Evolutionary conservation across 176 grass and related monocot species (phyloP).

Genomic region (Neostapfia colusana): DNA sequence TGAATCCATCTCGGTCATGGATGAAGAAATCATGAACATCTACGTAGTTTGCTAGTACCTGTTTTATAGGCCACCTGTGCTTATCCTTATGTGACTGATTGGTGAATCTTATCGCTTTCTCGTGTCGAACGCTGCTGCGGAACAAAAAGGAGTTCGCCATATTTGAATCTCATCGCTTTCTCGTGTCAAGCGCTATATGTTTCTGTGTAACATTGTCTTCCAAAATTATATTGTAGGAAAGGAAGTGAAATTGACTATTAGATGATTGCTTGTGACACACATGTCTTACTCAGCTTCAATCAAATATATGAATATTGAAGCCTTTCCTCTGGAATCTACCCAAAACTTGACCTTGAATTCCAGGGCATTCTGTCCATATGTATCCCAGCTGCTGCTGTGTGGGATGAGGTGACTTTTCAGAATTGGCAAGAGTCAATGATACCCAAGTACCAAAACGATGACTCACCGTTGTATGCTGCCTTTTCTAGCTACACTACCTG

Average conservation of each 20-base stretch:
- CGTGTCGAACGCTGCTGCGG: slow-evolving; percentile 5
- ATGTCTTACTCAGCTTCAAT: neutral
- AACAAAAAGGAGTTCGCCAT: slow-evolving; percentile 44
- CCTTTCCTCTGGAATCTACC: neutral
- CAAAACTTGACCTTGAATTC: slow-evolving; percentile 20
- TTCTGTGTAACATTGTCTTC: neutral
- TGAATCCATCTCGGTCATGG: slow-evolving; percentile 1
- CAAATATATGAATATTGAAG: too few relatives aligned
- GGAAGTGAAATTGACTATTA: neutral
- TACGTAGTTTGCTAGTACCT: slow-evolving; percentile 4
- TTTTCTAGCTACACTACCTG: slow-evolving; percentile 54
- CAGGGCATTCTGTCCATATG: neutral
- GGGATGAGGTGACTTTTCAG: slow-evolving; percentile 20
- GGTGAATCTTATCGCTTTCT: slow-evolving; percentile 50
- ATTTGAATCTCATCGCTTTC: slow-evolving; percentile 20
- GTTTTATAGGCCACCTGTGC: slow-evolving; percentile 28
- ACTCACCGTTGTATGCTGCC: slow-evolving; percentile 54
- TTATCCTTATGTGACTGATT: slow-evolving; percentile 54
- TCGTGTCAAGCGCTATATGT: neutral
- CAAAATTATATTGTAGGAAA: neutral
- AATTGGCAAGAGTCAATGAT: slow-evolving; percentile 54
- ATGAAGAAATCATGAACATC: slow-evolving; percentile 25
- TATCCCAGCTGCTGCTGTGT: slow-evolving; percentile 12
- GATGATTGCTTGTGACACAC: neutral
- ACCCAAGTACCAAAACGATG: slow-evolving; percentile 88